Conservation (phyloP, 257 asterid genomes). For the Pogostemon cablin region DNA sequence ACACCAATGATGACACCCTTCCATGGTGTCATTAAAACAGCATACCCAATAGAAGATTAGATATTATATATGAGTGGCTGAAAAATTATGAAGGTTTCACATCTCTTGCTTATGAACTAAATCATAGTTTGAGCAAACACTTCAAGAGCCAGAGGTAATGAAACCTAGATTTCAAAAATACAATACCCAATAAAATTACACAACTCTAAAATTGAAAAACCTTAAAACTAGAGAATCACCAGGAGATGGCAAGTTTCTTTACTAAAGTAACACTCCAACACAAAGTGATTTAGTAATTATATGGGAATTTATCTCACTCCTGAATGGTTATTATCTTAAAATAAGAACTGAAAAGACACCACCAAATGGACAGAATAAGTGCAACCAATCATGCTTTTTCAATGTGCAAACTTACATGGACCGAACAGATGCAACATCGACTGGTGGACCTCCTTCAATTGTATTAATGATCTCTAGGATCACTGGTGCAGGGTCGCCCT, state of each 20-base stretch:
- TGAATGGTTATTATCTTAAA: not conserved
- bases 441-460: slow-evolving; percentile 96
- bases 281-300: slow-evolving; percentile 15
- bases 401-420: slow-evolving; percentile 81
- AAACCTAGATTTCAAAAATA: slow-evolving; percentile 2
- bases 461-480: slow-evolving; percentile 87
- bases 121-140: slow-evolving; percentile 7
- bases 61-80: not conserved
- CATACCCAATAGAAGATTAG: slow-evolving; percentile 1
- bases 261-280: slow-evolving; percentile 18
- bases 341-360: slow-evolving; percentile 13
- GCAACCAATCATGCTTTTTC: slow-evolving; percentile 4
- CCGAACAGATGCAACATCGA: slow-evolving; percentile 90
- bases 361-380: not conserved
- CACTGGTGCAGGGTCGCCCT: slow-evolving; percentile 78
- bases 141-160: not conserved
- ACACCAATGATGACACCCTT: not conserved
- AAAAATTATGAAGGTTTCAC: slow-evolving; percentile 7
- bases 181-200: slow-evolving; percentile 12
- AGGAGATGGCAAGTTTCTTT: slow-evolving; percentile 14
- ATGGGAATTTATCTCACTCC: slow-evolving; percentile 14
- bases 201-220: not conserved
- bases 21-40: not conserved
- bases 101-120: slow-evolving; percentile 12
- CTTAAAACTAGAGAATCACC: slow-evolving; percentile 14